Base-by-base conservation (phyloP, 2,329 filamentous ascomycete genomes). In the Tolypocladium cylindrosporum region DNA sequence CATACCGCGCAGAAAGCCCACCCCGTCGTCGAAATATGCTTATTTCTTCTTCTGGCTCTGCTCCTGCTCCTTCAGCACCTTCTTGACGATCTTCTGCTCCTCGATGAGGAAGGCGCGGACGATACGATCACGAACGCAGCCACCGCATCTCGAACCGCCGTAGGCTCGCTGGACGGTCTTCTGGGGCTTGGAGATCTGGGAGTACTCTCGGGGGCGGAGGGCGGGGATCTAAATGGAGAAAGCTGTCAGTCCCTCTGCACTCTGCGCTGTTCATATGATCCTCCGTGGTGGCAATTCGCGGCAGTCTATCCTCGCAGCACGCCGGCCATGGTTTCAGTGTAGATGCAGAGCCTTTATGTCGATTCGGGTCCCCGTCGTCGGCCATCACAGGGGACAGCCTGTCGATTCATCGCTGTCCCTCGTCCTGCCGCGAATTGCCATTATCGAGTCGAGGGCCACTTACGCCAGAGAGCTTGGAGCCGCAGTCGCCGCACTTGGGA, bases 41-140 rank as follows among this genome's bases (percentile, higher is more conserved):
- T 89, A 85, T 81, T 85, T 85, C 82, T 85, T 85, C 78, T 82
- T 86, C 71, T 81, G 77, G 72, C 79, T 75, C 73, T 77, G 89
- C 83, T 90, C 89, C 82, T 96, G 90, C 85, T 97, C 93, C 89
- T 97, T 97, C 77, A 97, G 86, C 72, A 99, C 94, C 90, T 99
- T 99, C 91, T 99, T 99, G 80, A 99, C 94, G 72, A 99, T 97
- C 90, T 99, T 99, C 86, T 99, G 94, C 87, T 99, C 94, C 85
- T 99, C 95, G 68, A 99, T 97, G 77, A 99, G 82, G 88, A 99
- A 99, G 65, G 94, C 94, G 71, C 94, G 91, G 70, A 97, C 91
- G 69, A 99, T 90, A 71, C 94, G 89, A 84, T 99, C 94, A 79
- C 93, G 92, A 70, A 99, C 94, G 79, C 94, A 99, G 85, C 91